Base-by-base conservation (phyloP, 106 monocot species). In the Dendrobium catenatum region DNA sequence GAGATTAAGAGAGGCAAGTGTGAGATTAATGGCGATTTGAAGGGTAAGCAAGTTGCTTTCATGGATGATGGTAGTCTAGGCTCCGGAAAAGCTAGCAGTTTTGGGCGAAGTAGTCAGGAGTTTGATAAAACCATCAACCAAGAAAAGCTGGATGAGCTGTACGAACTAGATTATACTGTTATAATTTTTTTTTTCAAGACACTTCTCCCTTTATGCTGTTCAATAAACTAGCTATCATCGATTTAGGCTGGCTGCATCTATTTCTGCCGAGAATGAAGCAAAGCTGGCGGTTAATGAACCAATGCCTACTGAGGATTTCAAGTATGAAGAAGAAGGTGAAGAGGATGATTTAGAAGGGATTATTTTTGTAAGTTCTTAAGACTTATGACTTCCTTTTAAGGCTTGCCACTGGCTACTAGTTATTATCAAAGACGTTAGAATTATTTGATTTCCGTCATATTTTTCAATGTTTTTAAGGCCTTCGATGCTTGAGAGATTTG, bases 231-330 rank as follows among this genome's bases (percentile, higher is more conserved):
- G 51, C 17, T 51, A 27, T 31, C 29, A 41, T 78, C n/a, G 75
- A 22, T 80, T 70, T 61, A 95, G 94, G 84, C 51, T 99, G 75
- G 98, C 95, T 27, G 95, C 94, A 74, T 99, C 98, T 4, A 91
- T 99, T 88, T 95, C 95, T 85, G 95, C 98, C 6, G 99, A 99
- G 80, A 95, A 95, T 84, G 94, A 93, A 44, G 78, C 49, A 47
- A 72, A 72, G 0, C 75, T 83, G 41, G 68, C 22, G 40, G 64
- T 13, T 15, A 51, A 42, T 76, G 88, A 70, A 49, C 27, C 61
- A 9, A 31, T 84, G 31, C 81, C 87, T 56, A 27, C 82, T 29
- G 73, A 33, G 10, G 81, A 82, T 82, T 24, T 22, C 80, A 76
- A 48, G 42, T 43, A 48, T 55, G 79, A 82, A 77, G 89, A 83